Percentiles rank a stretch among this genome's conserved stretches.
Conservation (phyloP, 306 rosid genomes). For the Arachis hypogaea region DNA sequence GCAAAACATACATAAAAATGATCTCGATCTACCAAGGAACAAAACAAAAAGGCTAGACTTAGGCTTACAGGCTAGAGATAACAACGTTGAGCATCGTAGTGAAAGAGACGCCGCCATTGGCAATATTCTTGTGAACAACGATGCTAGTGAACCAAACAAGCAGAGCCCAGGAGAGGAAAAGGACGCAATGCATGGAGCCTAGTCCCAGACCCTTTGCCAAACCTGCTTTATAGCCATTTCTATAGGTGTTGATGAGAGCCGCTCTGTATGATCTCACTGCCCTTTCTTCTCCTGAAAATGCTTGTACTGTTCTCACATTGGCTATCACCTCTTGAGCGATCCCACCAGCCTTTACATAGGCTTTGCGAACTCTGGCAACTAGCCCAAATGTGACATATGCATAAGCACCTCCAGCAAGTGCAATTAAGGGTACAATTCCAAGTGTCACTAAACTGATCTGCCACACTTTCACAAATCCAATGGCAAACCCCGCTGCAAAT, state of each 20-base stretch:
- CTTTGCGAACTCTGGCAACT: slow-evolving; percentile 65
- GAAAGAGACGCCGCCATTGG: slow-evolving; percentile 92
- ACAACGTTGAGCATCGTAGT: slow-evolving; percentile 96
- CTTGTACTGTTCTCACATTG: slow-evolving; percentile 90
- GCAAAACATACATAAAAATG: slow-evolving; percentile 25
- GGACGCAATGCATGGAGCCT: slow-evolving; percentile 83
- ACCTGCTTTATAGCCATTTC: slow-evolving; percentile 75
- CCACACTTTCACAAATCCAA: slow-evolving; percentile 88
- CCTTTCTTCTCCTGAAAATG: slow-evolving; percentile 86
- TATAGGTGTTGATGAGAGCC: slow-evolving; percentile 67
- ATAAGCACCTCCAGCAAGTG: slow-evolving; percentile 82
- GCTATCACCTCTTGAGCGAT: slow-evolving; percentile 92
- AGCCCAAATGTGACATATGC: slow-evolving; percentile 83
- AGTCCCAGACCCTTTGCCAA: slow-evolving; percentile 89
- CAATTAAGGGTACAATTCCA: slow-evolving; percentile 84
- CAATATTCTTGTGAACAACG: slow-evolving; percentile 77
- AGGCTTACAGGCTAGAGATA: slow-evolving; percentile 86
- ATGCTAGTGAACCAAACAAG: slow-evolving; percentile 90
- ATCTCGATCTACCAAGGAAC: neutral
- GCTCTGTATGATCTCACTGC: slow-evolving; percentile 72
- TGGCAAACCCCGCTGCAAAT: slow-evolving; percentile 67
- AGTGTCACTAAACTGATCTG: slow-evolving; percentile 88
- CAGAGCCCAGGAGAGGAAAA: slow-evolving; percentile 87
- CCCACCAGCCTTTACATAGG: slow-evolving; percentile 85
- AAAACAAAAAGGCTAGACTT: too few relatives aligned